phyloP scores from a whole-genome alignment of 2,329 filamentous ascomycete genomes.

The Cladorrhinum sp. region DNA sequence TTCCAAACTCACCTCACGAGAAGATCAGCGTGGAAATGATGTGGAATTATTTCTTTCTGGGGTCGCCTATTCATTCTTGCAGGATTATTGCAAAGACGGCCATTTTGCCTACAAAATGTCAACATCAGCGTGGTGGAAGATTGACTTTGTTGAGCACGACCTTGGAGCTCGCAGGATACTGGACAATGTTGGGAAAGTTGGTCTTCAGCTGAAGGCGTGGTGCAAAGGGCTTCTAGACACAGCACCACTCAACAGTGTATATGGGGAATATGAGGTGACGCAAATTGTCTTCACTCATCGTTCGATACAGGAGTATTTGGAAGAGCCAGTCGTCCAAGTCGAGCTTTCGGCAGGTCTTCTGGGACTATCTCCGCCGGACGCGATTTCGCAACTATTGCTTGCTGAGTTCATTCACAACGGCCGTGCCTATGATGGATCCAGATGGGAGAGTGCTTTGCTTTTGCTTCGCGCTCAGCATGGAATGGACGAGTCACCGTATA shows the following conservation, averaged over 20 bases:
- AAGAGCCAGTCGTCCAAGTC: neutral
- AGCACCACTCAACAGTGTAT: neutral
- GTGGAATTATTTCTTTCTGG: neutral
- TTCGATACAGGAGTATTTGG: neutral
- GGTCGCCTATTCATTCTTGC: neutral
- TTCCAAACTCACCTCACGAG: neutral
- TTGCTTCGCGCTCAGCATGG: neutral
- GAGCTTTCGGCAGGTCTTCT: neutral
- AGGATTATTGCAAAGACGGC: neutral
- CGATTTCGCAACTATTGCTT: neutral
- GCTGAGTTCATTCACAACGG: slow-evolving; percentile 1
- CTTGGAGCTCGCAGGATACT: neutral
- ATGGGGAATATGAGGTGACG: neutral
- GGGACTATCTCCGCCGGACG: neutral
- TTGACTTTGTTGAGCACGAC: neutral
- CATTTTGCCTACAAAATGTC: neutral
- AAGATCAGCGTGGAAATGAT: neutral
- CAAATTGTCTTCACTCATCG: neutral
- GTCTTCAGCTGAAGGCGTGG: neutral
- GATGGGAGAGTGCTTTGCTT: neutral
- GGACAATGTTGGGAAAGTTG: neutral
- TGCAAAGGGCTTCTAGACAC: slow-evolving; percentile 2
- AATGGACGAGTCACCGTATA: neutral
- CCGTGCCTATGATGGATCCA: neutral
- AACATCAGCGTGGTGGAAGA: neutral